Evolutionary conservation across 139 green algal species (phyloP).

Genomic region (Chlorella ohadii): DNA sequence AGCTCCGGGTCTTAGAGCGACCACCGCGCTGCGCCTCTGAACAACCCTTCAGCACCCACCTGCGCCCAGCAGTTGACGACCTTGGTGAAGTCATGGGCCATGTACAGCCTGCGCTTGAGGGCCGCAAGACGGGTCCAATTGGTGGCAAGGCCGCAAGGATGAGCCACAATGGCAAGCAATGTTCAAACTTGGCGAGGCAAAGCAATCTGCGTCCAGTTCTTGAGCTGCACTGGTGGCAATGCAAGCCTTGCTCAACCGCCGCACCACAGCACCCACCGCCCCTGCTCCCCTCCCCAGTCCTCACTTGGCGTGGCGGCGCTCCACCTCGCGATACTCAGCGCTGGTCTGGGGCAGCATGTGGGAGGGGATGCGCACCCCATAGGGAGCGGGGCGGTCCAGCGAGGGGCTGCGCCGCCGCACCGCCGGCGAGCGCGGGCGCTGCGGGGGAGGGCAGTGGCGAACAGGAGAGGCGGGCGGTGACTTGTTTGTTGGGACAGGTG

Average conservation of each 20-base stretch:
- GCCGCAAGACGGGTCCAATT: too few relatives aligned
- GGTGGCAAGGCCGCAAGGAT: background rate
- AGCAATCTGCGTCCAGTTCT: too few relatives aligned
- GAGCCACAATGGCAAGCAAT: too few relatives aligned
- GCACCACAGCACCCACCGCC: too few relatives aligned
- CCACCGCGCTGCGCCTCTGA: too few relatives aligned
- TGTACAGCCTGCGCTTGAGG: slow-evolving; percentile 25
- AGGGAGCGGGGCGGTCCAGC: background rate
- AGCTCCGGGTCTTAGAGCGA: too few relatives aligned
- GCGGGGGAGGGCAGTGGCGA: background rate
- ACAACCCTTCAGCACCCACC: background rate
- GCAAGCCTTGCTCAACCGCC: too few relatives aligned
- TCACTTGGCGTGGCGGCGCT: slow-evolving; percentile 30
- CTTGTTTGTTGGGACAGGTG: too few relatives aligned
- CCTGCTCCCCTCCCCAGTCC: background rate
- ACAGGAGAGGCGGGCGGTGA: background rate
- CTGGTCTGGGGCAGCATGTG: background rate
- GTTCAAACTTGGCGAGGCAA: too few relatives aligned
- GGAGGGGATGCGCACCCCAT: slow-evolving; percentile 24
- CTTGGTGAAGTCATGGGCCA: slow-evolving; percentile 37
- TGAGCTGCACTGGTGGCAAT: too few relatives aligned
- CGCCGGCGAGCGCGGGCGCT: background rate
- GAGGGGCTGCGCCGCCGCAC: background rate
- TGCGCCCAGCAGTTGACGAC: slow-evolving; percentile 29
- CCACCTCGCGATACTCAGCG: slow-evolving; percentile 22